Percentiles rank a stretch among this genome's conserved stretches.
Evolutionary conservation across 1,284 basidiomycete species (phyloP).

Genomic region (Tausonia pullulans): DNA sequence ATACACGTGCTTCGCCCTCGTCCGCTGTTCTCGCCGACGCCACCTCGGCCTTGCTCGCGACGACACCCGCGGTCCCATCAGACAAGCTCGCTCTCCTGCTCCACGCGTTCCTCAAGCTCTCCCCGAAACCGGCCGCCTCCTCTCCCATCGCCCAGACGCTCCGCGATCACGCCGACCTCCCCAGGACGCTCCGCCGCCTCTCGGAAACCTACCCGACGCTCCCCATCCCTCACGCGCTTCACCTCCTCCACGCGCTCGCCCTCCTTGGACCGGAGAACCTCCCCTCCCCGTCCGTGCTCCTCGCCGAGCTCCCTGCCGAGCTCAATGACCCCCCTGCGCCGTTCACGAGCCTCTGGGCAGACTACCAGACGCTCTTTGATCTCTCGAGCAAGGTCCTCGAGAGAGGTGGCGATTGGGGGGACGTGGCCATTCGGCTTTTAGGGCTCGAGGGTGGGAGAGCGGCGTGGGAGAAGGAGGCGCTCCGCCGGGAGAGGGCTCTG

Average conservation of each 20-base stretch:
- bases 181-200: too few species aligned
- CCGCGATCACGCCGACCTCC: background rate
- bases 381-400: slow-evolving; percentile 6
- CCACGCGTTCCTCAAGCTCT: background rate
- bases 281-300: background rate
- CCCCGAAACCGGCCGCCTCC: background rate
- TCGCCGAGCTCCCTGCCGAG: background rate
- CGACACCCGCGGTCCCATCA: slow-evolving; percentile 3
- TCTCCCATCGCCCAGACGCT: background rate
- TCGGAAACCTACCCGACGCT: too few species aligned
- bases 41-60: slow-evolving; percentile 16
- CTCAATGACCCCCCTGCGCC: background rate
- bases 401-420: background rate
- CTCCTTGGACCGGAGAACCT: background rate
- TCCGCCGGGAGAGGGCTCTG: background rate
- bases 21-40: background rate
- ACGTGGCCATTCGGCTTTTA: slow-evolving; percentile 1
- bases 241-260: background rate
- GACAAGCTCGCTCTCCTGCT: background rate
- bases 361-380: slow-evolving; percentile 10
- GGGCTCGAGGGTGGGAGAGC: background rate
- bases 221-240: background rate
- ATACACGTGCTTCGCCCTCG: too few species aligned
- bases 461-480: slow-evolving; percentile 5
- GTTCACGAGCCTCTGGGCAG: slow-evolving; percentile 12